These are phyloP conservation scores for Paecilomyces fulvus DNA, from an alignment of 2,329 filamentous ascomycete genomes.

Conservation along the genomic window DNA sequence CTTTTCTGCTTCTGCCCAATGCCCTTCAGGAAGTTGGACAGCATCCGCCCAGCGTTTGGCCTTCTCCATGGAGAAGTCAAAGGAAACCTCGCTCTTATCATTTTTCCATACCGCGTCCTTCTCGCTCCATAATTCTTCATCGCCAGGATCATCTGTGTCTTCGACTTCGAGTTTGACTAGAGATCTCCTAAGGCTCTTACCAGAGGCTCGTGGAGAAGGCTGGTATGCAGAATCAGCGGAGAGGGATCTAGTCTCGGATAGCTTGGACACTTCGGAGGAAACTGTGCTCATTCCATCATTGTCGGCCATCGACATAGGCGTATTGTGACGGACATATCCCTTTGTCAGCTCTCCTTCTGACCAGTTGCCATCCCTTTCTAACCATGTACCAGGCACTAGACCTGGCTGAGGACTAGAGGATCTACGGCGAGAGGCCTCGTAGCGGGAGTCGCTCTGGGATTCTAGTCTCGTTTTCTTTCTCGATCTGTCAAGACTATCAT, in stretches of 20 bases:
- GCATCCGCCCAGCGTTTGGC: slow-evolving; percentile 28
- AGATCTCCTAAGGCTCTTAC: slow-evolving; percentile 4
- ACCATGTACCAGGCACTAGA: not conserved
- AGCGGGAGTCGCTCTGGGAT: not conserved
- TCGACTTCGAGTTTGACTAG: slow-evolving; percentile 7
- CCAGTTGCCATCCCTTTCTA: not conserved
- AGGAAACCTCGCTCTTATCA: slow-evolving; percentile 18
- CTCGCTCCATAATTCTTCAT: slow-evolving; percentile 10
- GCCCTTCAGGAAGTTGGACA: slow-evolving; percentile 31
- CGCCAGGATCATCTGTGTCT: slow-evolving; percentile 7
- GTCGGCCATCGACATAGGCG: not conserved
- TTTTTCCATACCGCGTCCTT: slow-evolving; percentile 5
- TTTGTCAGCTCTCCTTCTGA: not conserved
- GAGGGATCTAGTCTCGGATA: not conserved
- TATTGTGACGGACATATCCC: not conserved
- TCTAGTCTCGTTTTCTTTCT: not conserved
- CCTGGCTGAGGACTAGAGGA: not conserved
- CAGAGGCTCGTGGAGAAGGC: slow-evolving; percentile 5
- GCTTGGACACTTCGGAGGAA: not conserved
- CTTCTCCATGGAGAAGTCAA: slow-evolving; percentile 21
- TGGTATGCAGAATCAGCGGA: slow-evolving; percentile 1
- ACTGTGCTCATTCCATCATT: not conserved
- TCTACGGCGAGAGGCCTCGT: not conserved
- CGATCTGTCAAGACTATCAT: not conserved
- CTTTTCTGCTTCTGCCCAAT: slow-evolving; percentile 46